These are phyloP conservation scores for Aspergillus nomiae DNA, from an alignment of 2,329 filamentous ascomycete genomes.

Conservation along the genomic window DNA sequence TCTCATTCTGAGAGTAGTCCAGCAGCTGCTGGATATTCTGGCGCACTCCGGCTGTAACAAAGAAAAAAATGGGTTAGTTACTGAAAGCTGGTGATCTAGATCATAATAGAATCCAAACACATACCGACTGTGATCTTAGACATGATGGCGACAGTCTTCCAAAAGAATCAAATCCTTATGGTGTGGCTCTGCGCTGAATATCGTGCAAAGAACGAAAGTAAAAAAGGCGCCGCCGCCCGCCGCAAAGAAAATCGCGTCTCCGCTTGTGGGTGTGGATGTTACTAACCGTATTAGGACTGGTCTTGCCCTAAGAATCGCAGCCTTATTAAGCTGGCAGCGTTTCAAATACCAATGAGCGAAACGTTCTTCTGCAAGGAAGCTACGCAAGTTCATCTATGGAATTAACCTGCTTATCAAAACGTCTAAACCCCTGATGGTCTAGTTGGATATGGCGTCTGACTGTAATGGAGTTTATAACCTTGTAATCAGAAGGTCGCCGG, in stretches of 20 bases:
- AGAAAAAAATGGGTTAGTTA: conserved; percentile 7
- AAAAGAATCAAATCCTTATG: conserved; percentile 76
- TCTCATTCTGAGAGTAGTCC: conserved; percentile 90
- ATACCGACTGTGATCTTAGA: conserved; percentile 61
- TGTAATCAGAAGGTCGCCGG: no score
- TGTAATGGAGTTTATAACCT: no score
- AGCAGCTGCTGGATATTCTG: conserved; percentile 90
- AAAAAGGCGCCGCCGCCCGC: conserved; percentile 26
- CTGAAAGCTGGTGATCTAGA: not conserved
- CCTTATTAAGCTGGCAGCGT: not conserved
- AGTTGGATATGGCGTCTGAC: no score
- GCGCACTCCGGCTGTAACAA: conserved; percentile 78
- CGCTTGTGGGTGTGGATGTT: conserved; percentile 40
- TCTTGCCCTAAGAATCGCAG: conserved; percentile 20
- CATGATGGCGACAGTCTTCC: conserved; percentile 75
- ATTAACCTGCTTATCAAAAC: no score
- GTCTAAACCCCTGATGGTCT: no score
- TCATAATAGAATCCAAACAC: conserved; percentile 22
- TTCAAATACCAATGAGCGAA: conserved; percentile 1
- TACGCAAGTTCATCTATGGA: not conserved
- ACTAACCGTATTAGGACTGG: conserved; percentile 29
- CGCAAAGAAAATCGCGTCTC: conserved; percentile 36
- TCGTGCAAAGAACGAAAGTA: conserved; percentile 28
- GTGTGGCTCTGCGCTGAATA: conserved; percentile 63
- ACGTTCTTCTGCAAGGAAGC: not conserved